A percentile compares a stretch with the other conserved stretches of the same genome.
These are phyloP conservation scores for Mycena crocata DNA, from an alignment of 768 basidiomycete genomes.

Conservation along the genomic window DNA sequence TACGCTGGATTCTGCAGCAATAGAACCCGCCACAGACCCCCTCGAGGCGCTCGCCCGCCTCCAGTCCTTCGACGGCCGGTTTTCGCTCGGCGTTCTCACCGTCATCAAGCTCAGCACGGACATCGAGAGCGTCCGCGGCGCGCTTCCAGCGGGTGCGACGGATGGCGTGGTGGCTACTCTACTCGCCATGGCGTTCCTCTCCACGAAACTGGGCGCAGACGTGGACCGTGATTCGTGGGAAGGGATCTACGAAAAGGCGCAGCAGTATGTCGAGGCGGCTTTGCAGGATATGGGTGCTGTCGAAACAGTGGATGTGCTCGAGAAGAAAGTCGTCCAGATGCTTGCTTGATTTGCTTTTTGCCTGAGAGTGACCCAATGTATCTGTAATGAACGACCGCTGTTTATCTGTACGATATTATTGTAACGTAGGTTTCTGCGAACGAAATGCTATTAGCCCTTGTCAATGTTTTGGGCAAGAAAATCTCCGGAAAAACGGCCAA, in stretches of 20 bases:
- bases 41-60: slow-evolving; percentile 32
- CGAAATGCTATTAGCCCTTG: no score
- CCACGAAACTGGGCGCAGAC: slow-evolving; percentile 3
- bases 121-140: slow-evolving; percentile 1
- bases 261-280: slow-evolving; percentile 23
- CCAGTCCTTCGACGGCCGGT: slow-evolving; percentile 31
- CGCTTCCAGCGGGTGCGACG: slow-evolving; percentile 14
- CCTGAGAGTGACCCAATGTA: no score
- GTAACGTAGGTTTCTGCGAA: no score
- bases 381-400: no score
- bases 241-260: slow-evolving; percentile 32
- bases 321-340: slow-evolving; percentile 5
- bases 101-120: slow-evolving; percentile 25
- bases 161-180: slow-evolving; percentile 25
- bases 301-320: slow-evolving; percentile 4
- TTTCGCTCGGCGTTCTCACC: slow-evolving; percentile 24
- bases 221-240: slow-evolving; percentile 30
- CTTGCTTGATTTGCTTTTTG: slow-evolving; percentile 15
- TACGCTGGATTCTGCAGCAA: no score
- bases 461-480: no score
- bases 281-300: slow-evolving; percentile 2
- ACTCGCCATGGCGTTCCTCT: slow-evolving; percentile 31
- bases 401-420: no score
- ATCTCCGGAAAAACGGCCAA: no score
- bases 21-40: no score